Percentiles rank a stretch among this genome's conserved stretches.
phyloP scores from a whole-genome alignment of 306 rosid genomes.

The Medicago arabica region DNA sequence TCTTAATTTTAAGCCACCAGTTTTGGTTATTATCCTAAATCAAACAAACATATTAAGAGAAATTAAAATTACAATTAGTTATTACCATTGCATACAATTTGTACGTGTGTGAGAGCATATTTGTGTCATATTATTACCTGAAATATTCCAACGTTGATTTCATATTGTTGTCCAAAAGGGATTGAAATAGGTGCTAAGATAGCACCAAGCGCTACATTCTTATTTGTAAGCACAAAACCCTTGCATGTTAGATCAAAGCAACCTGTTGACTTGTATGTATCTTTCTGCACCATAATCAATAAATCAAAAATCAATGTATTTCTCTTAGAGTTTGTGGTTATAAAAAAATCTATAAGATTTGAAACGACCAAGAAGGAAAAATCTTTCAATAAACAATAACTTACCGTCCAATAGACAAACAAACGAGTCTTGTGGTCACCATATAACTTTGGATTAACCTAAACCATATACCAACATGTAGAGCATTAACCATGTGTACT shows the following conservation, averaged over 20 bases:
- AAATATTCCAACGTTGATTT: constrained; percentile 43
- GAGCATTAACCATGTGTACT: background rate
- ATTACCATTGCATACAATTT: background rate
- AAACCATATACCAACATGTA: background rate
- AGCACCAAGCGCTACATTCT: constrained; percentile 50
- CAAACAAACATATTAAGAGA: background rate
- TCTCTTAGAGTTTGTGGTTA: background rate
- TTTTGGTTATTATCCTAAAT: constrained; percentile 51
- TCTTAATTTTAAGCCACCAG: constrained; percentile 62
- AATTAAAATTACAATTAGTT: background rate
- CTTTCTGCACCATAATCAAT: constrained; percentile 46
- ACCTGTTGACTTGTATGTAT: constrained; percentile 60
- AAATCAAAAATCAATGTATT: constrained; percentile 10
- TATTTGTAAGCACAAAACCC: constrained; percentile 68
- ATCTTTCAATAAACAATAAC: constrained; percentile 18
- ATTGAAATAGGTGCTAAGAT: constrained; percentile 47
- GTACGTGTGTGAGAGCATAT: no score
- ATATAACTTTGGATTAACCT: constrained; percentile 69
- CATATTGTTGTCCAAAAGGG: constrained; percentile 42
- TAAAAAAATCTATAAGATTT: background rate
- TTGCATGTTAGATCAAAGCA: constrained; percentile 71
- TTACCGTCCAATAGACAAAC: constrained; percentile 67
- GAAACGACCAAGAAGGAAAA: background rate
- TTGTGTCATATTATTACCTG: constrained; percentile 40
- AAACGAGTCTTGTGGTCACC: constrained; percentile 57